Base-by-base conservation (phyloP, 2,329 filamentous ascomycete genomes). In the Leptodontidium sp. region DNA sequence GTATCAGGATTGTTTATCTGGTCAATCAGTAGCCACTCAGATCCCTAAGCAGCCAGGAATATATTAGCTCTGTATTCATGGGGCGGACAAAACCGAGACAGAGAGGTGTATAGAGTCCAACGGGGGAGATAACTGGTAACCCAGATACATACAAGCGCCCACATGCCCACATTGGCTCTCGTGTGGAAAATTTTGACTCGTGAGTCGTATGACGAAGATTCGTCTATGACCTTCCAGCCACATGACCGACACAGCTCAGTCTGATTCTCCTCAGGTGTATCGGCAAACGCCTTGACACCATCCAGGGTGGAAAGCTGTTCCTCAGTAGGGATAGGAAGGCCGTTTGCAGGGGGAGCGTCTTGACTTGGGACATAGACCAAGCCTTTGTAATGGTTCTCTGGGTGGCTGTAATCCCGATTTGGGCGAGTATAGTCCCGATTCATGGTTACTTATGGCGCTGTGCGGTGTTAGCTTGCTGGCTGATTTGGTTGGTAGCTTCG, bases 211-310 rank as follows among this genome's bases (percentile, higher is more conserved):
- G 65, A 65, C 45, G 66, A 66, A 4, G 38, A 5, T 40, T 71
- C 53, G 38, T 67, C 14, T 4, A 52, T n/a, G 32, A 45, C 50
- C 11, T 17, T 65, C 70, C 70, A 72, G 1, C 70, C 70, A 50
- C 70, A 72, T 21, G 63, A 47, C 59, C 68, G 68, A 38, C 70
- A 72, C 49, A 72, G 32, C 59, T 55, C 52, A 6, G 17, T 67
- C 64, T 21, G 66, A 8, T 2, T 38, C 17, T 35, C 57, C 38
- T 40, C 24, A 21, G 12, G 38, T 9, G n/a, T 32, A 9, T 8
- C 26, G 15, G 15, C 49, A 49, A 15, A 26, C 7, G n/a, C 26
- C 21, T 17, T 26, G 24, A 12, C 52, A 57, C 35, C 32, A 6
- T 58, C 11, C 21, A 47, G 17, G 17, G 43, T n/a, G 14, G 43